Evolutionary conservation across 2,329 filamentous ascomycete species (phyloP), one percentile per base, ranked within the genome.

Genomic region (Aureobasidium leucospermi): DNA sequence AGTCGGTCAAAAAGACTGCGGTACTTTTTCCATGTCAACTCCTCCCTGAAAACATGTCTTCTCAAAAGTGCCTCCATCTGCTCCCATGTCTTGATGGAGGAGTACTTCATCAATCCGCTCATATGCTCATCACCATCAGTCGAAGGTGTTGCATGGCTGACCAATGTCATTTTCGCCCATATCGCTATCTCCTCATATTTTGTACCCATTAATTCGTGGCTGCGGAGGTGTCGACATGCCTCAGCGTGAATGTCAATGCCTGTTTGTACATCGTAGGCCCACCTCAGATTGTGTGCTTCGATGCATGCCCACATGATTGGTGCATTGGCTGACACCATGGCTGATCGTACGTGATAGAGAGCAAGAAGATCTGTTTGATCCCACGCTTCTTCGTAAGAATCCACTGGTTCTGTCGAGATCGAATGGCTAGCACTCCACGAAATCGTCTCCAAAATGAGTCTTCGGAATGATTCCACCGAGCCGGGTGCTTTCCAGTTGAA

Each of bases 371-470:
- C 63, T 1, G 58, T 16, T 11, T 61, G 47, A 16, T 66, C 63
- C 53, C 59, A 63, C 10, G 52, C 42, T 5, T 60, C 61, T 45
- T 66, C 65, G 28, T 59, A 53, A 1, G 55, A 28, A 6, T 60
- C 58, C 6, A 56, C 58, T 0, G 65, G 60, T 19, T 58, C 59
- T 29, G 42, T 41, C 1, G 29, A 31, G 16, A 59, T 9, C n/a
- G 61, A 55, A 23, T 66, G 65, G 5, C 62, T 60, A 4, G 65
- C 63, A n/a, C 51, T 62, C 65, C 65, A 67, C 2, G 65, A 57
- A 23, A 67, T 49, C 15, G 41, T 63, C 51, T 65, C 63, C 19
- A 67, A 38, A 4, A 60, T 58, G 3, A 65, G 32, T 29, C 61
- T 63, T 0, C 65, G 61, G 8, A 64, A 45, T 3, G 43, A 36